Base-by-base conservation (phyloP, 2,329 filamentous ascomycete species). In the Didymella pomorum region DNA sequence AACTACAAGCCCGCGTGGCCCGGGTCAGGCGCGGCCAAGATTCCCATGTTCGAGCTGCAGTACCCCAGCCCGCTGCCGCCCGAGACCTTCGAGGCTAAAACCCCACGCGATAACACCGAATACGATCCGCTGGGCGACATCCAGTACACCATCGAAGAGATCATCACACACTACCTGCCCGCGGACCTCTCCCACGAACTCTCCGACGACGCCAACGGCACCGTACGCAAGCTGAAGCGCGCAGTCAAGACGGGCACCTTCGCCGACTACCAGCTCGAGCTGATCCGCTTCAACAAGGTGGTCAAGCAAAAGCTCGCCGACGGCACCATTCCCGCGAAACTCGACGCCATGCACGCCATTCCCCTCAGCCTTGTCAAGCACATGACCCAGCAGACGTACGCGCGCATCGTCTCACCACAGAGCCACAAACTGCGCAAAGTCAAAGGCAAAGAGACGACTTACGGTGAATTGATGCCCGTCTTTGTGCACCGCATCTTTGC, bases 391-490 rank as follows among this genome's bases (percentile, higher is more conserved):
- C 93, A 99, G 75, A 90, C 92, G 21, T 98, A 97, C 79, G 88
- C 93, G 69, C 91, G 95, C 49, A 96, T 92, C 5, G 95, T 99
- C 8, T 95, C 93, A 2, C 93, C 92, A 6, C 87, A 90, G 60
- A 92, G 97, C 23, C 91, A 96, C 63, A 86, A 89, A 10, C 86
- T 98, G 12, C 87, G 88, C 58, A 89, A 91, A 68, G 97, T 98
- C 75, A 87, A 95, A 71, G 92, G 93, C 72, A 94, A 93, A 67
- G 92, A 91, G 65, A 92, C 96, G 77, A 94, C 96, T 68, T 99
- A 99, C 73, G 95, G 95, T 72, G 95, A 99, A 76, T 86, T 99
- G 25, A 83, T 95, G 28, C 90, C 93, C 20, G 88, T 89, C 1
- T 96, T 99, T 72, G 86, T 95, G 63, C 90, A 89, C 62, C 87